A percentile compares a stretch with the other conserved stretches of the same genome.
Evolutionary conservation across 1,139 yeast species (phyloP).

Genomic region (Chernovozyma aurita): DNA sequence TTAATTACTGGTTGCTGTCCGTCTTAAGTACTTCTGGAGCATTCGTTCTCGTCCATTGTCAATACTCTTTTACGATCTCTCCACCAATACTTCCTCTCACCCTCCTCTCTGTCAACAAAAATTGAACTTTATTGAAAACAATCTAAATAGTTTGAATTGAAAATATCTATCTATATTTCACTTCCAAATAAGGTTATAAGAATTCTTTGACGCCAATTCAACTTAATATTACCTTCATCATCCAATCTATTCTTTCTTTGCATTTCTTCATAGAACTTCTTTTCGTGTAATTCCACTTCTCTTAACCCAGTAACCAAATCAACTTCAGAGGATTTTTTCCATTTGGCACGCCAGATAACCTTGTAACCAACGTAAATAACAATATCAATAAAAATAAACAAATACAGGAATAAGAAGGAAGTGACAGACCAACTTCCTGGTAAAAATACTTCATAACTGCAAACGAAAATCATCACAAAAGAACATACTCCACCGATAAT

Average conservation of each 20-base stretch:
- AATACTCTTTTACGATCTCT: too few relatives aligned
- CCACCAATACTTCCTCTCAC: too few relatives aligned
- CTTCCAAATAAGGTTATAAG: conserved; percentile 20
- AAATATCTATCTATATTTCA: conserved; percentile 10
- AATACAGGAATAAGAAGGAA: conserved; percentile 61
- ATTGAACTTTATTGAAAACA: too few relatives aligned
- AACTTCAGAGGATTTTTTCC: conserved; percentile 46
- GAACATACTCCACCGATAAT: conserved; percentile 27
- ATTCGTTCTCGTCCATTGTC: too few relatives aligned
- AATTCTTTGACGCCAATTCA: conserved; percentile 10
- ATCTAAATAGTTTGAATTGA: too few relatives aligned
- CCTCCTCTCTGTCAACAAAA: too few relatives aligned
- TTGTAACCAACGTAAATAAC: conserved; percentile 57
- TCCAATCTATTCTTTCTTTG: conserved; percentile 12
- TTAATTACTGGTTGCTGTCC: too few relatives aligned
- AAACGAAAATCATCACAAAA: conserved; percentile 51
- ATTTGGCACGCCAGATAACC: conserved; percentile 46
- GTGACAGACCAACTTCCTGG: conserved; percentile 59
- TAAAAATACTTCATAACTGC: conserved; percentile 65
- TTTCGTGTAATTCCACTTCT: conserved; percentile 57
- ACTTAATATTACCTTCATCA: conserved; percentile 13
- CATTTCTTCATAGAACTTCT: conserved; percentile 15
- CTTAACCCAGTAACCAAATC: conserved; percentile 52
- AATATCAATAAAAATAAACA: conserved; percentile 63
- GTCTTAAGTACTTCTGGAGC: too few relatives aligned